These are phyloP conservation scores for Tetradesmus obliquus DNA, from an alignment of 139 green algal genomes.

Conservation along the genomic window DNA sequence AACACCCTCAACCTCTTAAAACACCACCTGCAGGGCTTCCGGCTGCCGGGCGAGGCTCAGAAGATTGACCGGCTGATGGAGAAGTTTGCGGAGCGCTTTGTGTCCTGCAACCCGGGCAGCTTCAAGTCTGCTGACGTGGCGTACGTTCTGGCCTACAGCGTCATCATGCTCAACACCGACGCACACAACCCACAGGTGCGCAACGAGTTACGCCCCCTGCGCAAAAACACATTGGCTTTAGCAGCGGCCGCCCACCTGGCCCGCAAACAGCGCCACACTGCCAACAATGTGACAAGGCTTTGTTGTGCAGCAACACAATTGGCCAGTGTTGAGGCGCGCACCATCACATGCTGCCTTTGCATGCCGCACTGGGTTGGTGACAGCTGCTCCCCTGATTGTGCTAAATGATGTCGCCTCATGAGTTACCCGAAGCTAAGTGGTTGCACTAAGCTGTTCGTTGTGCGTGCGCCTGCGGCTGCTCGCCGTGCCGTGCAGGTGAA, in stretches of 20 bases:
- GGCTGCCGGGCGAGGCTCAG: constrained; percentile 97
- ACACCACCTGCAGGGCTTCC: constrained; percentile 63
- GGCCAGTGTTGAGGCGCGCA: too few species aligned
- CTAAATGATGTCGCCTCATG: neutral
- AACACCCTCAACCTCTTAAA: neutral
- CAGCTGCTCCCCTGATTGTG: too few species aligned
- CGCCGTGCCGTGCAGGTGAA: constrained; percentile 58
- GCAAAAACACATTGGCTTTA: neutral
- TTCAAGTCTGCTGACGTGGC: constrained; percentile 97
- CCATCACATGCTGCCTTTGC: too few species aligned
- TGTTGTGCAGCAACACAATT: too few species aligned
- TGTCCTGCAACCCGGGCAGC: constrained; percentile 89
- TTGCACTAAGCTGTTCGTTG: neutral
- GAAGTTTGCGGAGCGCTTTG: constrained; percentile 98
- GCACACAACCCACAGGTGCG: constrained; percentile 93
- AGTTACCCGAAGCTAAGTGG: neutral
- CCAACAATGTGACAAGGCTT: too few species aligned
- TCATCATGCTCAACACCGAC: constrained; percentile 99
- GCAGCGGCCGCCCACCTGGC: neutral
- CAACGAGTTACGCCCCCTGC: neutral
- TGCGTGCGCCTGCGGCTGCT: neutral
- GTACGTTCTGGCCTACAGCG: constrained; percentile 98
- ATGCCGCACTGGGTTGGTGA: too few species aligned
- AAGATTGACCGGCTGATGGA: constrained; percentile 99
- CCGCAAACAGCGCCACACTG: neutral